Percentiles rank a stretch among this genome's conserved stretches.
Conservation (phyloP, 2,329 filamentous ascomycete genomes). For the Stylonectria norvegica region DNA sequence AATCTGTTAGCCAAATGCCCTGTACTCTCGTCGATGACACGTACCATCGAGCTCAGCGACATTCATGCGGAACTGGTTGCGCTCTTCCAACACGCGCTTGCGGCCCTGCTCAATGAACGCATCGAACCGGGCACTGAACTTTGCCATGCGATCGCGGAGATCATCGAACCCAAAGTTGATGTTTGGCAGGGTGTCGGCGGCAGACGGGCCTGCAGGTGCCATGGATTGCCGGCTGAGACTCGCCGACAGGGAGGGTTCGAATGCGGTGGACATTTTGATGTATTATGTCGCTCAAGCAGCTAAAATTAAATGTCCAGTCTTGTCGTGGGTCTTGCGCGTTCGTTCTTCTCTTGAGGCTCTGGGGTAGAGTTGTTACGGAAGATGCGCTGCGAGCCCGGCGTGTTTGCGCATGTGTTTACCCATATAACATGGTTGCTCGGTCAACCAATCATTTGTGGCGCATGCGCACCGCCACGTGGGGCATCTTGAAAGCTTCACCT, state of each 20-base stretch:
- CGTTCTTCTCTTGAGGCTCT: background rate
- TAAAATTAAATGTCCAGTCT: background rate
- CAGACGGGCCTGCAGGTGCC: conserved; percentile 58
- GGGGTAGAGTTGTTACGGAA: background rate
- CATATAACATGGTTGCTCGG: conserved; percentile 27
- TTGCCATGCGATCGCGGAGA: conserved; percentile 88
- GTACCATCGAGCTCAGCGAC: conserved; percentile 85
- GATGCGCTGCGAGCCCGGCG: conserved; percentile 2
- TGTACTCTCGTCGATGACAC: conserved; percentile 12
- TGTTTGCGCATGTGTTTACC: conserved; percentile 20
- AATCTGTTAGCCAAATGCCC: background rate
- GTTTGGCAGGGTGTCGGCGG: conserved; percentile 76
- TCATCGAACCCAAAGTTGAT: conserved; percentile 97
- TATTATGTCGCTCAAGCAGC: no score
- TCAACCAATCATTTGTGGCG: conserved; percentile 27
- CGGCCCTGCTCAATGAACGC: conserved; percentile 89
- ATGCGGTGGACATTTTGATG: conserved; percentile 53
- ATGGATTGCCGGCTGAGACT: conserved; percentile 57
- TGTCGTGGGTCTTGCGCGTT: background rate
- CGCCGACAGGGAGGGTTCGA: conserved; percentile 67
- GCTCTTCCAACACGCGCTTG: conserved; percentile 85
- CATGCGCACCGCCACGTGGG: conserved; percentile 29
- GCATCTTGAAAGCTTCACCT: conserved; percentile 19
- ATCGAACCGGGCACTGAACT: conserved; percentile 88
- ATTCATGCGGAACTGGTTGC: conserved; percentile 89